Evolutionary conservation across 2,329 filamentous ascomycete species (phyloP).

Genomic region (Aciculosporium take): DNA sequence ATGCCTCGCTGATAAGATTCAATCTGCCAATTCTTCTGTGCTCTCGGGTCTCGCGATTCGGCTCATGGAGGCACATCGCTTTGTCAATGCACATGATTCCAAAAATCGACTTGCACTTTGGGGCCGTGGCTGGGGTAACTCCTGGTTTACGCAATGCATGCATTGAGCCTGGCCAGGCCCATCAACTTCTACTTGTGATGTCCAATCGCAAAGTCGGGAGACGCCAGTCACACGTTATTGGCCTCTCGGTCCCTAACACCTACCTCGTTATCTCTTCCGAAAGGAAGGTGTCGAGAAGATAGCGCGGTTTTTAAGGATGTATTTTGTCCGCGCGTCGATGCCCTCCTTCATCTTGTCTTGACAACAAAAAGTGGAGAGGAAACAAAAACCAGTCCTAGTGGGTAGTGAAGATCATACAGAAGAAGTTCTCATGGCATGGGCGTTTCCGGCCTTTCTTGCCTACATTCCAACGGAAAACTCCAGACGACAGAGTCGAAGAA

Average conservation of each 20-base stretch:
- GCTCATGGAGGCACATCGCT: background rate
- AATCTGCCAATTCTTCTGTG: conserved; percentile 22
- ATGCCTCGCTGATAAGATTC: conserved; percentile 22
- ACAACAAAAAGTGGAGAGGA: conserved; percentile 46
- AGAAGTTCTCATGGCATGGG: conserved; percentile 28
- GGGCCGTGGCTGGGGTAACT: conserved; percentile 19
- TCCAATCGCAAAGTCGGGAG: conserved; percentile 26
- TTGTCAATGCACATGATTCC: conserved; percentile 8
- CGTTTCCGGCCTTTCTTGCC: background rate
- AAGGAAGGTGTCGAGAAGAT: conserved; percentile 34
- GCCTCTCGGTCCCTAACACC: conserved; percentile 16
- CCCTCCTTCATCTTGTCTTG: conserved; percentile 40
- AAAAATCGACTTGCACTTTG: conserved; percentile 20
- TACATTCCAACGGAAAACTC: background rate
- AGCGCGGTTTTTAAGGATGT: conserved; percentile 89
- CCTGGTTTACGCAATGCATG: conserved; percentile 26
- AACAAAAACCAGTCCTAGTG: conserved; percentile 90
- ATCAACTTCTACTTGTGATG: conserved; percentile 36
- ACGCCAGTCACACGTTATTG: conserved; percentile 31
- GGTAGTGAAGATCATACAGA: conserved; percentile 73
- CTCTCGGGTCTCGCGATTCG: conserved; percentile 28
- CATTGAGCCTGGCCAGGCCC: conserved; percentile 41
- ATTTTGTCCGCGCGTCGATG: conserved; percentile 69
- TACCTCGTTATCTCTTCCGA: conserved; percentile 32
- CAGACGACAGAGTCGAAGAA: conserved; percentile 5